Percentiles rank a stretch among this genome's conserved stretches.
Conservation (phyloP, 2,329 filamentous ascomycete species). For the Volutella citrinella region DNA sequence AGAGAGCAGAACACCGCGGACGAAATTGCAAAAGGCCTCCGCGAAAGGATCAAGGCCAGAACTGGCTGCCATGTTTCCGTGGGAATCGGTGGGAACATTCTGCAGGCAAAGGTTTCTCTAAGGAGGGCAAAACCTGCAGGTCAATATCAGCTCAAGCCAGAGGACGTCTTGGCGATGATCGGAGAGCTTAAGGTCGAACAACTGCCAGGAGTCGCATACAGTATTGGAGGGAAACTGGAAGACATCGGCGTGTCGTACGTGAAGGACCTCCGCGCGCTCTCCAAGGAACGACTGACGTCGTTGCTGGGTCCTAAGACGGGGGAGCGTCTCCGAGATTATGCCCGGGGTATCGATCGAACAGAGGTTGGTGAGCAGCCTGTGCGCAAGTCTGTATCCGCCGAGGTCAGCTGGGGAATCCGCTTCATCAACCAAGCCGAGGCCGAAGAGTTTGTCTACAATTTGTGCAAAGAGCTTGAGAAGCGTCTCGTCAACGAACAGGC, state of each 20-base stretch:
- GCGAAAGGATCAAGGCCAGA: slow-evolving; percentile 65
- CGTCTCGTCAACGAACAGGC: slow-evolving; percentile 80
- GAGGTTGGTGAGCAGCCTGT: slow-evolving; percentile 84
- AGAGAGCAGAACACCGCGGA: slow-evolving; percentile 78
- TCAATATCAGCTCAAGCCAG: slow-evolving; percentile 82
- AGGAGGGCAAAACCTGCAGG: slow-evolving; percentile 92
- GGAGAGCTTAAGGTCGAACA: slow-evolving; percentile 74
- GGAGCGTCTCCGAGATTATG: slow-evolving; percentile 85
- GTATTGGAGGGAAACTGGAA: slow-evolving; percentile 82
- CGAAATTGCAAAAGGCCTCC: slow-evolving; percentile 61
- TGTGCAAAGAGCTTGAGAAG: slow-evolving; percentile 81
- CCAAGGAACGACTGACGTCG: slow-evolving; percentile 71
- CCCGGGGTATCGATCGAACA: slow-evolving; percentile 78
- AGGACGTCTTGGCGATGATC: slow-evolving; percentile 74
- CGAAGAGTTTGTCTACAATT: slow-evolving; percentile 82
- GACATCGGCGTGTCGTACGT: slow-evolving; percentile 81
- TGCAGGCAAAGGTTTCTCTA: slow-evolving; percentile 87
- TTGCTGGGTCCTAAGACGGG: slow-evolving; percentile 88
- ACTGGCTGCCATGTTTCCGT: slow-evolving; percentile 89
- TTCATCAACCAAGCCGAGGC: slow-evolving; percentile 91
- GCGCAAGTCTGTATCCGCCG: slow-evolving; percentile 92
- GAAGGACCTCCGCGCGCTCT: slow-evolving; percentile 74
- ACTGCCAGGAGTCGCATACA: slow-evolving; percentile 89
- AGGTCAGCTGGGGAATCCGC: slow-evolving; percentile 97
- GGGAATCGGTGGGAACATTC: slow-evolving; percentile 85